Base-by-base conservation (phyloP, 2,329 filamentous ascomycete genomes). In the Sporothrix sp. region DNA sequence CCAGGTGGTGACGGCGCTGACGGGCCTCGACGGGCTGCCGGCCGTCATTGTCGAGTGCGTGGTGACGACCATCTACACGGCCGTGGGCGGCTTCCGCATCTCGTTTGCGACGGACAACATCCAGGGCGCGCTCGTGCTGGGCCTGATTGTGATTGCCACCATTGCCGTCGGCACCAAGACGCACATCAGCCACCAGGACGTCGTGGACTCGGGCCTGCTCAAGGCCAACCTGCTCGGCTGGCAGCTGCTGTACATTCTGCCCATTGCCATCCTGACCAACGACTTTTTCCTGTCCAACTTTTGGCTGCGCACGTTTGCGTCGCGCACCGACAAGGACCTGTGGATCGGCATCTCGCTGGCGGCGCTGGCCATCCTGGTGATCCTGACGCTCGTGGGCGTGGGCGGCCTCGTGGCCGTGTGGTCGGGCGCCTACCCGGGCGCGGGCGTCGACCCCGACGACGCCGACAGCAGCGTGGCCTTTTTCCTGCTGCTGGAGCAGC, bases 211-310 rank as follows among this genome's bases (percentile, higher is more conserved):
- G 0, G 81, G 81, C 8, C 75, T 87, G 23, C 76, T 84, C n/a
- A 71, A 87, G 39, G 59, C 82, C 5, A 85, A 70, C 51, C 73
- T 88, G 2, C 73, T 93, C 1, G 87, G 87, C 50, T 93, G 87
- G 85, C 87, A 93, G 66, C 76, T 93, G 13, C 71, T 93, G 32
- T 93, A 91, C 68, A 91, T 93, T 57, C 74, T 93, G 1, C 85
- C 87, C 0, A 76, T 93, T 6, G 87, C 87, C 39, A 78, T 93
- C 56, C 63, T 90, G 51, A 90, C 86, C 53, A 93, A 91, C 68
- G 82, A 90, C 70, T 90, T 93, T 72, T 93, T 93, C 71, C 72
- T 93, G 38, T 87, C 85, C 28, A 84, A 80, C 57, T 89, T 87
- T 66, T 93, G 87, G 87, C 78, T 91, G 65, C 82, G 87, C 46